Base-by-base conservation (phyloP, 23 red algal genomes). In the Agarophyton chilense region DNA sequence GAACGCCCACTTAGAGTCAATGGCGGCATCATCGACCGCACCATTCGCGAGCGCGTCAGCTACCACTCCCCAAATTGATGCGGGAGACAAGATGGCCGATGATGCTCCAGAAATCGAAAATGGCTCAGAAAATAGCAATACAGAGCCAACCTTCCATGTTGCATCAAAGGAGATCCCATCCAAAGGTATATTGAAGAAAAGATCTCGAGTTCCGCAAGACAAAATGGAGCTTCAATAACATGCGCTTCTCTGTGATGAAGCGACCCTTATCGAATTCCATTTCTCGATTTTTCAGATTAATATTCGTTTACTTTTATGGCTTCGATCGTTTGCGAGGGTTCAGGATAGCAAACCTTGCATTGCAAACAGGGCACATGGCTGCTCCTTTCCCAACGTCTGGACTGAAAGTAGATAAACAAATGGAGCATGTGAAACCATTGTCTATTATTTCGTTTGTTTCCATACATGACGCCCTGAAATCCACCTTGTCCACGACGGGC, bases 401-500 rank as follows among this genome's bases (percentile, higher is more conserved):
- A 24, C 46, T 54, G 45, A 91, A 96, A 21, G 89, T 88, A 16
- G 80, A 83, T 14, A 96, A 73, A 57, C 94, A 96, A 11, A 92
- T 75, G 13, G 89, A 93, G 79, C 94, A 96, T 28, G 89, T 88
- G 50, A 83, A 96, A 16, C 94, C 94, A 31, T 93, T 52, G 26
- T 92, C 77, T 25, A 93, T 89, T 10, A 79, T 79, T 50, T 88
- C 35, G 45, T 77, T 60, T 4, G 88, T 96, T 42, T 81, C 49
- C 70, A 96, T 93, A 58, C 94, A 96, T 43, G 81, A 93, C 28
- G 94, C 94, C 17, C 94, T 80, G 51, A 96, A 93, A 74, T 96
- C 94, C n/a, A 93, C 94, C 13, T 74, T 79, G 41, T 63, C 52
- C 17, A 74, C 72, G 33, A 62, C 36, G 11, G 92, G 92, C 92